Conservation (phyloP, 192 early-diverging fungal species). For the Backusella mclennaniae region DNA sequence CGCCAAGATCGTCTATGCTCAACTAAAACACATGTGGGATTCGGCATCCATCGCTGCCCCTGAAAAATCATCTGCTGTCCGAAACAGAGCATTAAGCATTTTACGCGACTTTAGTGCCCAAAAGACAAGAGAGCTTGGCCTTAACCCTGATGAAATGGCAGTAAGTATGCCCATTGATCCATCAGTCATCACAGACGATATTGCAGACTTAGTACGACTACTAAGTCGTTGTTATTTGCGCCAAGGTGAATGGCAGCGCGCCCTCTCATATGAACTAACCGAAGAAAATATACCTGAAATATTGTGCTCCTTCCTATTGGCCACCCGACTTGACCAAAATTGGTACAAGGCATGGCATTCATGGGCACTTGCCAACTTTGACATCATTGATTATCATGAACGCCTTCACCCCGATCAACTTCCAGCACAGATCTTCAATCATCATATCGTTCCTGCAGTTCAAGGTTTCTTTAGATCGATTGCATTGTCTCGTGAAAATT, state of each 20-base stretch:
- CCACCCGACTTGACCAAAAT: slow-evolving; percentile 83
- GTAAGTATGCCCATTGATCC: slow-evolving; percentile 48
- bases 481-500: slow-evolving; percentile 78
- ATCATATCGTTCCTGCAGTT: slow-evolving; percentile 86
- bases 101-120: slow-evolving; percentile 77
- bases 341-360: slow-evolving; percentile 99
- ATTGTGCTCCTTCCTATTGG: slow-evolving; percentile 76
- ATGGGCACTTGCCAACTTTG: slow-evolving; percentile 92
- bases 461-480: slow-evolving; percentile 94
- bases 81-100: slow-evolving; percentile 66
- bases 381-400: slow-evolving; percentile 77
- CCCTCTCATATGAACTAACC: slow-evolving; percentile 47
- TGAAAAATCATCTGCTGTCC: slow-evolving; percentile 39
- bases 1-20: slow-evolving; percentile 85
- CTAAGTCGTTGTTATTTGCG: slow-evolving; percentile 89
- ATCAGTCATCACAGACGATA: slow-evolving; percentile 41
- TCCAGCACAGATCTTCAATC: slow-evolving; percentile 43
- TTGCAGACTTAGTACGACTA: slow-evolving; percentile 44
- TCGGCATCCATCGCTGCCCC: slow-evolving; percentile 29
- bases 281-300: slow-evolving; percentile 68
- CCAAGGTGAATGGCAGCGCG: slow-evolving; percentile 91
- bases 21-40: slow-evolving; percentile 89
- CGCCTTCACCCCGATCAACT: slow-evolving; percentile 48
- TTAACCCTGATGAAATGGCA: slow-evolving; percentile 52
- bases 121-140: slow-evolving; percentile 70